Evolutionary conservation across 1,139 yeast genomes (phyloP), one percentile per base, ranked within the genome.

Genomic region (Yamadazyma jaroonii): DNA sequence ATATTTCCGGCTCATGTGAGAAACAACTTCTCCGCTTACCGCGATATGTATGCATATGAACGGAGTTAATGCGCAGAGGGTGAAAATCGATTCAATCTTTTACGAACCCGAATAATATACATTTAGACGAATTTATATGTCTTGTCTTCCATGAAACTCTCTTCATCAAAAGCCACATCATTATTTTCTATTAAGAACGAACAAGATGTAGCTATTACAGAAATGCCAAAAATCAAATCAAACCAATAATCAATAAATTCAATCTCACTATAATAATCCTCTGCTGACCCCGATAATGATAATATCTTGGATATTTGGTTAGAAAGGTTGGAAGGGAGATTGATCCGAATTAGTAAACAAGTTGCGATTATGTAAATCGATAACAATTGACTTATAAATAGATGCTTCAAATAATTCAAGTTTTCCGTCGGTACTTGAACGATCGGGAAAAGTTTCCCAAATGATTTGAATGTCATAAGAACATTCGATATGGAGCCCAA

Each of bases 281-380:
- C 53, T 7, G 48, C 49, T 3, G 60, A 42, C n/a, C 64, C 72
- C 9, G 72, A 57, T 24, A 71, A 54, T 7, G 74, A 66, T 20
- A 71, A 53, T 8, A 70, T 60, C 38, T 66, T 62, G 21, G 80
- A 74, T 15, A 79, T 77, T 38, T 64, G 77, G 34, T 59, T 53
- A 1, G 81, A 72, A 8, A 84, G 67, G 49, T 80, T 76, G 12
- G 69, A 59, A 0, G 96, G 92, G 38, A 88, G 59, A 50, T 84
- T 85, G 21, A 92, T 78, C 40, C 95, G 73, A 38, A 89, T 72
- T 49, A 89, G 68, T 21, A 89, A 64, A 2, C 92, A 82, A 0
- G 96, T 86, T 0, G 96, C 84, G 24, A 89, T 70, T 2, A 84
- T 82, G 53, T 89, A 89, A 3, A 86, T 73, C 0, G 96, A 96